phyloP scores from a whole-genome alignment of 371 early-diverging fungal genomes.

The Mortierella sp. region DNA sequence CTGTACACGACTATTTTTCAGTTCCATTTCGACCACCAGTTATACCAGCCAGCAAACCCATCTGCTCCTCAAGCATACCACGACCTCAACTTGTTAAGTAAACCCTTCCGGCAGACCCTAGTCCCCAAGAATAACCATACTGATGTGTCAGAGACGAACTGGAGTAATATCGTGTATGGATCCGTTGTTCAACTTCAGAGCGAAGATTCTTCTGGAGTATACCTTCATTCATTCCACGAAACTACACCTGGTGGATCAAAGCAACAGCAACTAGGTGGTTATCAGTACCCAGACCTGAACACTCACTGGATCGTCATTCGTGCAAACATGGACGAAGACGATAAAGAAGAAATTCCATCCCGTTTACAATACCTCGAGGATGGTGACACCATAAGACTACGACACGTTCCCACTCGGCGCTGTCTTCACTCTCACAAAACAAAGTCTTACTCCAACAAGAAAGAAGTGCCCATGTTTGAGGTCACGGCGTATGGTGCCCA shows the following conservation, averaged over 20 bases:
- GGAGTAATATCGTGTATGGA: neutral
- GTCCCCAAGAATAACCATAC: neutral
- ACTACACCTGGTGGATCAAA: neutral
- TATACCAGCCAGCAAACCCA: neutral
- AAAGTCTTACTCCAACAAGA: constrained; percentile 6
- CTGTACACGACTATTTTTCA: neutral
- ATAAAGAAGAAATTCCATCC: constrained; percentile 30
- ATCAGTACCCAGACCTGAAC: constrained; percentile 32
- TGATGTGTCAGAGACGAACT: neutral
- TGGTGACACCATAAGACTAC: constrained; percentile 16
- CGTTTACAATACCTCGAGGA: constrained; percentile 24
- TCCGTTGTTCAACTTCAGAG: constrained; percentile 1
- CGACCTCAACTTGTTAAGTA: neutral
- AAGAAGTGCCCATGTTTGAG: neutral
- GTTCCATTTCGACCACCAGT: neutral
- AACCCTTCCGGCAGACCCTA: neutral
- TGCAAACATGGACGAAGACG: constrained; percentile 13
- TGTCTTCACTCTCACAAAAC: constrained; percentile 32
- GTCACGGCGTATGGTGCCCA: constrained; percentile 5
- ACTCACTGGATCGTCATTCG: constrained; percentile 40
- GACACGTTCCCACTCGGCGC: constrained; percentile 30
- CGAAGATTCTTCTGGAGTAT: neutral
- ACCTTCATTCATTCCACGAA: neutral
- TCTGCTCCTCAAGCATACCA: neutral
- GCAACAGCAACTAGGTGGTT: constrained; percentile 25